These are phyloP conservation scores for Erodium maritimum DNA, from an alignment of 345 rosid genomes.

Conservation along the genomic window DNA sequence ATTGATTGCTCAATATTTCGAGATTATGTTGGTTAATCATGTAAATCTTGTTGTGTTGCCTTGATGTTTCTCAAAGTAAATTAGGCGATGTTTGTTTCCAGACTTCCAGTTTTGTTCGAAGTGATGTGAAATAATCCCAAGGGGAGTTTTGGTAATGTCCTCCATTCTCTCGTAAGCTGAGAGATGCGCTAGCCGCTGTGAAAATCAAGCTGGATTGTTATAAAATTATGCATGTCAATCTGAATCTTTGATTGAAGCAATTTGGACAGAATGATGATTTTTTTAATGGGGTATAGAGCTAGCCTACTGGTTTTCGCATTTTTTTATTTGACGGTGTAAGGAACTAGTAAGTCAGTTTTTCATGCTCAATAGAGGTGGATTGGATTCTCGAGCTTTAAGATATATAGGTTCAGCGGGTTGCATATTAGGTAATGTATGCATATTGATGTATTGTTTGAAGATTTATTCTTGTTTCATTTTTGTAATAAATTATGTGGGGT, in stretches of 20 bases:
- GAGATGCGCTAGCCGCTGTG: background rate
- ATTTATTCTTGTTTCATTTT: no score
- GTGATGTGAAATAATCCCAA: no score
- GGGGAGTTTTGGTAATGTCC: no score
- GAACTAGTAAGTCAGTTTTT: background rate
- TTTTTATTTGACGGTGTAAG: background rate
- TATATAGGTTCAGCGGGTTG: background rate
- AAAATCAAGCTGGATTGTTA: background rate
- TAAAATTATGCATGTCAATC: background rate
- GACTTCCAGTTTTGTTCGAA: no score
- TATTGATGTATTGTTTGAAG: background rate
- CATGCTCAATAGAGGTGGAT: background rate
- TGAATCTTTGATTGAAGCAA: background rate
- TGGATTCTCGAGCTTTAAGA: background rate
- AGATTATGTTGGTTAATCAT: background rate
- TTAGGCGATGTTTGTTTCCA: no score
- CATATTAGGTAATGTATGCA: background rate
- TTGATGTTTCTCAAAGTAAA: no score
- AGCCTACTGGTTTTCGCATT: no score
- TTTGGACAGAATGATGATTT: background rate
- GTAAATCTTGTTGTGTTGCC: no score
- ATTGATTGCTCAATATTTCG: background rate
- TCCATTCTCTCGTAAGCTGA: no score
- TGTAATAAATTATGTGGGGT: no score
- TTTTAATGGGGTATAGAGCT: background rate